Evolutionary conservation across 805 yeast species (phyloP), one percentile per base, ranked within the genome.

Genomic region (Metschnikowia similis): DNA sequence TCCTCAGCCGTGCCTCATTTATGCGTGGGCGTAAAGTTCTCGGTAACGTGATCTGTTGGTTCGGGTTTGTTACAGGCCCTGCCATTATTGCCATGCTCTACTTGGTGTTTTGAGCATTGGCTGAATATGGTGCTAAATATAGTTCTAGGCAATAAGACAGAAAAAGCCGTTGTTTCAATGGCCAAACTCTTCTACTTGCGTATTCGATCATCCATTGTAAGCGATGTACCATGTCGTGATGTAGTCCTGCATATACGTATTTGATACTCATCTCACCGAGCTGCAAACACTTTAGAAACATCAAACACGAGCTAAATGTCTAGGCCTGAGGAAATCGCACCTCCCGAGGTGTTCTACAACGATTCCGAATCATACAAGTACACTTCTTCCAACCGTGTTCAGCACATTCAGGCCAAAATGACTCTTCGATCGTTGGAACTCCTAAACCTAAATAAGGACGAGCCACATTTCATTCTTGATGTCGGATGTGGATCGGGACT

Each of bases 361-460:
- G 97, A 91, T 48, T 69, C 82, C 1, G 99, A 94, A 67, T 87
- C 98, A 0, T 75, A 77, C 56, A 94, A 94, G 63, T 94, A 94
- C 67, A 94, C 98, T 0, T 77, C 86, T 2, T 88, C 96, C 5
- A 87, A 97, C 4, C 94, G 99, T 77, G 97, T 94, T 45, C 99
- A 94, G 72, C 97, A 91, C 65, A 94, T 94, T 61, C 99, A 94
- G 69, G 98, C 98, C 2, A 87, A 89, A 65, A 94, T 94, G 99
- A 90, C 99, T 0, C 76, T 92, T 40, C 77, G 99, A 59, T 96
- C 98, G 0, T 72, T 94, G 42, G 99, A 94, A 60, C 74, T 94
- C 35, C 71, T 94, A 49, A 88, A 90, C 65, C 69, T 94, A 36
- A 85, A 87, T 30, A 46, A 55, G 27, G 81, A 82, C 1, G 73